Percentiles rank a stretch among this genome's conserved stretches.
phyloP scores from a whole-genome alignment of 2,329 filamentous ascomycete species.

The Fusarium sp. region DNA sequence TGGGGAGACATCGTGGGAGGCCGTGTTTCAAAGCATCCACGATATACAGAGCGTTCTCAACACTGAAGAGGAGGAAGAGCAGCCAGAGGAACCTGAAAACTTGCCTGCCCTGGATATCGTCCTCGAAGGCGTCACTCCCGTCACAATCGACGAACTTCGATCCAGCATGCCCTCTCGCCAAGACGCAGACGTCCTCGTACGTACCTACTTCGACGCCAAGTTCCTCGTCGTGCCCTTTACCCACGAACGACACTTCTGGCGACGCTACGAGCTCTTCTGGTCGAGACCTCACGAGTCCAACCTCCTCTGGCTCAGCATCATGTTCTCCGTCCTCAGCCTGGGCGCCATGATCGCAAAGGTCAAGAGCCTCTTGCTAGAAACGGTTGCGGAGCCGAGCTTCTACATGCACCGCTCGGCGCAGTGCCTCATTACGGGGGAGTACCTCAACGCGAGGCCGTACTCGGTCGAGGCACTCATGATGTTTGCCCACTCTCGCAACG shows the following conservation, averaged over 20 bases:
- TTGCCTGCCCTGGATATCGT: constrained; percentile 48
- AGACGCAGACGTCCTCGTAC: constrained; percentile 52
- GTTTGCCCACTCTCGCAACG: constrained; percentile 57
- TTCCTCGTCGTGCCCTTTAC: constrained; percentile 54
- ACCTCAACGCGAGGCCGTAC: constrained; percentile 58
- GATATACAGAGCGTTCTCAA: constrained; percentile 55
- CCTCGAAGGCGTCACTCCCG: constrained; percentile 43
- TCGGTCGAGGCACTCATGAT: constrained; percentile 64
- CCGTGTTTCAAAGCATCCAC: constrained; percentile 56
- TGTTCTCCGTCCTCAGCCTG: constrained; percentile 60
- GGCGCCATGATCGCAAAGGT: constrained; percentile 52
- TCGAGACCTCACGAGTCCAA: constrained; percentile 51
- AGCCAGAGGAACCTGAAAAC: constrained; percentile 21
- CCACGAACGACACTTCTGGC: constrained; percentile 59
- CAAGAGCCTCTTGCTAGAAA: constrained; percentile 41
- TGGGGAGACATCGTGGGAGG: constrained; percentile 56
- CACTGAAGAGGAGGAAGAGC: constrained; percentile 20
- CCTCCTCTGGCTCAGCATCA: constrained; percentile 63
- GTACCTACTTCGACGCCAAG: constrained; percentile 54
- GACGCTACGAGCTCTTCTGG: constrained; percentile 63
- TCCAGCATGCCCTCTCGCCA: constrained; percentile 50
- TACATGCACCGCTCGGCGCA: constrained; percentile 55
- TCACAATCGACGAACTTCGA: constrained; percentile 49
- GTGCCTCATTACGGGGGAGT: constrained; percentile 62
- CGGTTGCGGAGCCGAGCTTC: constrained; percentile 42